These are phyloP conservation scores for Carex myosuroides DNA, from an alignment of 176 grass and related monocot species.

Conservation along the genomic window DNA sequence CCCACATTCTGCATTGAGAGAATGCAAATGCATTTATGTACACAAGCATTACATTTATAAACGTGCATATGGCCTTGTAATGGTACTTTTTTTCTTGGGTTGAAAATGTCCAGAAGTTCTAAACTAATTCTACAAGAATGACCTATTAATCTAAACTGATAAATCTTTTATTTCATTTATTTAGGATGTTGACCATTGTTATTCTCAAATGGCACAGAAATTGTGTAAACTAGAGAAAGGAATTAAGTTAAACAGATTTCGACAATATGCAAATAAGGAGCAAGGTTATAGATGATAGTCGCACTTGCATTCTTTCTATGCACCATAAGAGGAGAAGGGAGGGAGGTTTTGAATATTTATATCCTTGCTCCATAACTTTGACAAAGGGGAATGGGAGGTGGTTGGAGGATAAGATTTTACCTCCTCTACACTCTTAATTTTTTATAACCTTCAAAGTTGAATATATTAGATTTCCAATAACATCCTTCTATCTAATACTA, in stretches of 20 bases:
- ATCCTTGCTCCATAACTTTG: neutral
- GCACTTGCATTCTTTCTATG: neutral
- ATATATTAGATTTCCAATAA: neutral
- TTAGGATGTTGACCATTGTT: neutral
- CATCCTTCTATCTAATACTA: neutral
- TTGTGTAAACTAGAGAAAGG: neutral
- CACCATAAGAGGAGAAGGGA: neutral
- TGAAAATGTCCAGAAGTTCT: neutral
- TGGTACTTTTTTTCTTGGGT: neutral
- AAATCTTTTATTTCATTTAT: neutral
- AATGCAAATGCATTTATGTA: neutral
- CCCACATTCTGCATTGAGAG: constrained; percentile 72
- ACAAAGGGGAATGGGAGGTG: neutral
- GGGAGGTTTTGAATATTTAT: neutral
- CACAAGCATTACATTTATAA: neutral
- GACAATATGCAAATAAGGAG: neutral
- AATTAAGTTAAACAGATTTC: neutral
- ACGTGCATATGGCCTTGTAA: neutral
- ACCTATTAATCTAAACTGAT: neutral
- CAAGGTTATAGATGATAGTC: neutral
- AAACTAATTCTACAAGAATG: neutral
- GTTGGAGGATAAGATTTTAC: neutral
- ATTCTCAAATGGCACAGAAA: neutral
- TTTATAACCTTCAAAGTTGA: neutral
- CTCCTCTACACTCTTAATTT: neutral